Percentiles rank a stretch among this genome's conserved stretches.
These are phyloP conservation scores for Fusarium dimerum DNA, from an alignment of 2,329 filamentous ascomycete species.

Conservation along the genomic window DNA sequence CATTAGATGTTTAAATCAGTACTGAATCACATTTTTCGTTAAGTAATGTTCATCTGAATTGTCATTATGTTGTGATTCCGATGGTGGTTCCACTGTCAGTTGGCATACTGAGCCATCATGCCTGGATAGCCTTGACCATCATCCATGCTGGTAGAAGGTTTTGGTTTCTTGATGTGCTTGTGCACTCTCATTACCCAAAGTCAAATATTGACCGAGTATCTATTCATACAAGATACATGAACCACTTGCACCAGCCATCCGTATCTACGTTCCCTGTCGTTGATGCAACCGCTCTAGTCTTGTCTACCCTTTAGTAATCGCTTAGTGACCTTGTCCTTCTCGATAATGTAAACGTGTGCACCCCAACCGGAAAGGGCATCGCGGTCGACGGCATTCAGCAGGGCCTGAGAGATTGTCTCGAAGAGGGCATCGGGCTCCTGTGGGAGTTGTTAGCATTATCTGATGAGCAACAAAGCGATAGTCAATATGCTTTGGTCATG, in stretches of 20 bases:
- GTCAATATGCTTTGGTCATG: background rate
- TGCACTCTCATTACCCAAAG: conserved; percentile 30
- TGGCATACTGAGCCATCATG: background rate
- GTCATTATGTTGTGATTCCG: background rate
- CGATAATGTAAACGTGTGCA: conserved; percentile 98
- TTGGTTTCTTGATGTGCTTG: conserved; percentile 17
- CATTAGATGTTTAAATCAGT: background rate
- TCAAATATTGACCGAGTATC: conserved; percentile 30
- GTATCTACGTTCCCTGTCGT: conserved; percentile 17
- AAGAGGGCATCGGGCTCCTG: conserved; percentile 88
- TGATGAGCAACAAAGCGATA: background rate
- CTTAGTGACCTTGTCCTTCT: conserved; percentile 99
- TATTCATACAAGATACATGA: conserved; percentile 38
- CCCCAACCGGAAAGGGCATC: conserved; percentile 98
- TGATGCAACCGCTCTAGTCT: conserved; percentile 58
- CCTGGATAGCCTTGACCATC: background rate
- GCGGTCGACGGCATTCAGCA: conserved; percentile 93
- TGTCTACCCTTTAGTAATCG: conserved; percentile 96
- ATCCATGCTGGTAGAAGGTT: background rate
- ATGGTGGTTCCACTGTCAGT: background rate
- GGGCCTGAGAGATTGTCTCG: conserved; percentile 94
- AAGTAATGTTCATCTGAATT: conserved; percentile 3
- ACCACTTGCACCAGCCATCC: conserved; percentile 13
- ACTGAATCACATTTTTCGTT: background rate
- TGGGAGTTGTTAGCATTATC: conserved; percentile 17